A percentile compares a stretch with the other conserved stretches of the same genome.
phyloP scores from a whole-genome alignment of 1,139 yeast species.

The Pneumocystis jirovecii region DNA sequence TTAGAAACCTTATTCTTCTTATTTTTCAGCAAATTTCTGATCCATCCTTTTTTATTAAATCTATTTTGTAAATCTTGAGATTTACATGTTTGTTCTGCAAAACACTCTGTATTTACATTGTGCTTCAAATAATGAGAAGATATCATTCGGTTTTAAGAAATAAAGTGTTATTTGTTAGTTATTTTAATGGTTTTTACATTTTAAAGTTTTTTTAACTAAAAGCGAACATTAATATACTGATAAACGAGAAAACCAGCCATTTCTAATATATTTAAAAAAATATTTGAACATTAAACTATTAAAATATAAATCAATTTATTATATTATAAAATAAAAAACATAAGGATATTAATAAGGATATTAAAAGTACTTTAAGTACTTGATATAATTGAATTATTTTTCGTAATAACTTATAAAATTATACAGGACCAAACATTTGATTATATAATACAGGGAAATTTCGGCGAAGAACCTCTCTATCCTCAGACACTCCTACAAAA shows the following conservation, averaged over 20 bases:
- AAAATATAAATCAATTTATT: neutral
- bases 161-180: too few relatives aligned
- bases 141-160: neutral
- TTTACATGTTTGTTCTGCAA: neutral
- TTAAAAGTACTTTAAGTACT: too few relatives aligned
- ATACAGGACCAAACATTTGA: neutral
- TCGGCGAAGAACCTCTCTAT: neutral
- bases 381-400: neutral
- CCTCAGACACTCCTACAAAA: conserved; percentile 25
- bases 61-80: neutral
- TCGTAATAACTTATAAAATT: neutral
- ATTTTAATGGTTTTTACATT: neutral
- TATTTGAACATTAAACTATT: neutral
- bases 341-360: neutral
- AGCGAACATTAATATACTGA: neutral
- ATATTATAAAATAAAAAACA: neutral
- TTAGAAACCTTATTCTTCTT: neutral
- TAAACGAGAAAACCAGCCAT: neutral
- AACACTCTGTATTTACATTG: neutral
- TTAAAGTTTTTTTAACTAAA: neutral
- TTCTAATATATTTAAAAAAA: neutral
- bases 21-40: neutral
- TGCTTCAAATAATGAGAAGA: neutral
- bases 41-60: neutral
- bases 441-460: neutral